Base-by-base conservation (phyloP, 148 eudicot genomes). In the Nyssa sinensis region DNA sequence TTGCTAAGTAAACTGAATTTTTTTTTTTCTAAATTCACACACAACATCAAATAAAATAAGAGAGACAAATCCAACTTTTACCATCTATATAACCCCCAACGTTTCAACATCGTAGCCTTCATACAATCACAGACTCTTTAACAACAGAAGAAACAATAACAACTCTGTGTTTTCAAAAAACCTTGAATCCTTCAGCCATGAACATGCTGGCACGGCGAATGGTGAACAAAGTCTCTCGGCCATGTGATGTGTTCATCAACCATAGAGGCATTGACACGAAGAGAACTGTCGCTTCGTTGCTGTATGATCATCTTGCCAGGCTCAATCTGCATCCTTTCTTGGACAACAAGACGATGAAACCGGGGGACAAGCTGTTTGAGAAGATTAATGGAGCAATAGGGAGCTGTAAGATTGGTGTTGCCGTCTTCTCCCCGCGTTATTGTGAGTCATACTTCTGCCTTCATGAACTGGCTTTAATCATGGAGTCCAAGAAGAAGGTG, bases 271-370 rank as follows among this genome's bases (percentile, higher is more conserved):
- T 62, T 2, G 81, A 79, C 64, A 79, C 81, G 14, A 74, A 74
- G 74, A 61, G 70, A 23, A 60, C 81, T 0, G 39, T 79, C 21
- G 77, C 81, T 23, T 69, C 81, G 37, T 63, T 79, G 81, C 62
- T 79, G 16, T 53, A 73, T 21, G 70, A 74, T 30, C 70, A 79
- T 44, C 74, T 79, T 4, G 23, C 5, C 24, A 17, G 77, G 32
- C 69, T 70, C 32, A 39, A 69, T 7, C 27, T 79, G 24, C 70
- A 68, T 4, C 64, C 81, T 0, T 79, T 79, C 37, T 31, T 79
- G 73, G 77, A 79, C 69, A 67, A 25, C 81, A 79, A 79, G 64
- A 74, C 51, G 73, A 68, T 79, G 78, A 79, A 74, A 47, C 81
- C 81, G 0, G 81, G 77, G 0, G 81, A 79, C 60, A 79, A 74